Base-by-base conservation (phyloP, 2,329 filamentous ascomycete species). In the Didymella sp. region DNA sequence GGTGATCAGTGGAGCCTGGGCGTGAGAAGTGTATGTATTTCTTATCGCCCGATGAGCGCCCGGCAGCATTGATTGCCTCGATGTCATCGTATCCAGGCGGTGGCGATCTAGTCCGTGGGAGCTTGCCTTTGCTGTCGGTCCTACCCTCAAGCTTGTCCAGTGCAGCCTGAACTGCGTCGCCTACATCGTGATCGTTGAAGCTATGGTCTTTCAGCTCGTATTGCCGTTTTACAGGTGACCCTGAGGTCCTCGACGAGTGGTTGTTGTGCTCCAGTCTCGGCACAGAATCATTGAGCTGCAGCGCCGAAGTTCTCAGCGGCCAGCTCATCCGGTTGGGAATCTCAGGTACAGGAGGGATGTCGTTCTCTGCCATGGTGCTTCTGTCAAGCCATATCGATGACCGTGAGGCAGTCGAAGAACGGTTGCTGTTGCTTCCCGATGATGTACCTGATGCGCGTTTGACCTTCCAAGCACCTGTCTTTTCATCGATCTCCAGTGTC, bases 381-480 rank as follows among this genome's bases (percentile, higher is more conserved):
- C 66, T 63, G 28, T 67, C 63, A 4, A 62, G 50, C 40, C 64
- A 57, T 24, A 63, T 67, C 4, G 67, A 57, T 24, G 22, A 51
- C 27, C 52, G 52, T 13, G 66, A 65, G 15, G 52, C 55, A 8
- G 45, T 56, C 4, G 61, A 68, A 6, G 40, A 52, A 15, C 55
- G 43, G 1, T 42, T 30, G 11, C 54, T 69, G 25, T 55, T 53
- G 6, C 47, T 45, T 7, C n/a, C n/a, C 11, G n/a, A 37, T 19
- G 66, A 66, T 1, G 61, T 53, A n/a, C 43, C 50, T 4, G 69
- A 73, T 5, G 61, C 53, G 12, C 70, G 67, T 56, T 69, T 75
- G 48, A 74, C 59, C 37, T 74, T 75, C 66, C 67, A 75, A 24
- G 61, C 53, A 4, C 73, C 72, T 9, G 70, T 73, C 40, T 64